These are phyloP conservation scores for Chytriomyces confervae DNA, from an alignment of 192 early-diverging fungal genomes.

Conservation along the genomic window DNA sequence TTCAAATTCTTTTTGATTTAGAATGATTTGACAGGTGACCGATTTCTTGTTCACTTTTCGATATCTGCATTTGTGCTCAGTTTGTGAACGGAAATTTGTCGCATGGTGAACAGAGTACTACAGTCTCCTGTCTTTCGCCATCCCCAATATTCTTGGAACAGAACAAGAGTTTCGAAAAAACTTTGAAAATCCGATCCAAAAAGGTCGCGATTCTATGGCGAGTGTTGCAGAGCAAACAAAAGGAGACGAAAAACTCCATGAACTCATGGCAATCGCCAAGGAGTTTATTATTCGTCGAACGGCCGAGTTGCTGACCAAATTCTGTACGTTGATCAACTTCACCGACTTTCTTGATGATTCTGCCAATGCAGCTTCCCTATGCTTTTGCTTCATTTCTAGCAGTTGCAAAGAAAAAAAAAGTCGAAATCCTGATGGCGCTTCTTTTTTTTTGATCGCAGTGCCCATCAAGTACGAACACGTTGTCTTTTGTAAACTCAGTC, in stretches of 20 bases:
- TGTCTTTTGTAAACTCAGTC: slow-evolving; percentile 88
- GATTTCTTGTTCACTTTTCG: not conserved
- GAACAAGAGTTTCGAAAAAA: slow-evolving; percentile 87
- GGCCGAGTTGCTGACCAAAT: slow-evolving; percentile 95
- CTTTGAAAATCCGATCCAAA: slow-evolving; percentile 92
- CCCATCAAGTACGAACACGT: slow-evolving; percentile 98
- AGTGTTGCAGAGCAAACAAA: slow-evolving; percentile 73
- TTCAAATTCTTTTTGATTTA: slow-evolving; percentile 22
- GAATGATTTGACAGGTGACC: slow-evolving; percentile 59
- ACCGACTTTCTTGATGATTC: too few relatives aligned
- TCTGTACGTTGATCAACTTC: slow-evolving; percentile 63
- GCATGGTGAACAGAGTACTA: slow-evolving; percentile 82
- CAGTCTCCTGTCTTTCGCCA: slow-evolving; percentile 90
- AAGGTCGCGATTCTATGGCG: slow-evolving; percentile 91
- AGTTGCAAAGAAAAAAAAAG: too few relatives aligned
- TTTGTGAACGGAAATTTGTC: not conserved
- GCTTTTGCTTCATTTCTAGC: too few relatives aligned
- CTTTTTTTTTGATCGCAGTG: slow-evolving; percentile 56
- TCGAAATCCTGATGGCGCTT: not conserved
- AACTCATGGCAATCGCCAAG: slow-evolving; percentile 85
- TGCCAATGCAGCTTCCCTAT: too few relatives aligned
- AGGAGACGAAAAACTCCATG: slow-evolving; percentile 84
- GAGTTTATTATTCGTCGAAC: slow-evolving; percentile 98
- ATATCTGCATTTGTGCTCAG: not conserved
- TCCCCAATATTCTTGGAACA: slow-evolving; percentile 89